Evolutionary conservation across 208 protist genomes (phyloP), one percentile per base, ranked within the genome.

Genomic region (Crithidia brevicula): DNA sequence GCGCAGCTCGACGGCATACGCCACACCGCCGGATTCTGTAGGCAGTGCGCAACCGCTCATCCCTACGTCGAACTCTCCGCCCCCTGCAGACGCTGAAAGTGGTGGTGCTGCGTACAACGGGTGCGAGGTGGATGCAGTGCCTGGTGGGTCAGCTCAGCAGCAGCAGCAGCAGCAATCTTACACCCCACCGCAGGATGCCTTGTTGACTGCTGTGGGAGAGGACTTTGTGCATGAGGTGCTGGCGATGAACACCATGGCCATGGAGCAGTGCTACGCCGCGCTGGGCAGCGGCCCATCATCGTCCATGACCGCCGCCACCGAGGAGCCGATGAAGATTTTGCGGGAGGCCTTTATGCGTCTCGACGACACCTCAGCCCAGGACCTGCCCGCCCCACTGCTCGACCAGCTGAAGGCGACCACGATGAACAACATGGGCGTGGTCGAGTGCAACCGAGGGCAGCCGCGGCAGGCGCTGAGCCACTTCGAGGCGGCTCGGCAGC

Each of bases 391-490:
- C 4, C 76, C 66, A 46, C 53, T 89, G 27, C 66, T 90, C 13
- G 86, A 92, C 75, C 72, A 88, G 73, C 82, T 96, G 31, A 82
- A 78, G 62, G 72, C 91, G 25, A 96, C 81, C 2, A 96, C 91
- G 27, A 74, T 96, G 45, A 94, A 91, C 70, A 96, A 96, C 74
- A 85, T 96, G 77, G 91, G 91, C 11, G 85, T 96, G 4, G 79
- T 88, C 31, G 91, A 93, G 74, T 94, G 88, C 71, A 88, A 96
- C 59, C 78, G 86, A n/a, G 86, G 86, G 9, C 86, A 88, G 46
- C 87, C 83, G 15, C 77, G 86, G 11, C 86, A 94, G 74, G 91
- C 91, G 28, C 84, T 96, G 23, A 88, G 82, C 60, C 88, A 94
- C 74, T 92, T 96, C 50, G 91, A 93, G 70, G 81, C 77, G 8